These are phyloP conservation scores for Phytophthora megakarya DNA, from an alignment of 352 stramenopile species.

Conservation along the genomic window DNA sequence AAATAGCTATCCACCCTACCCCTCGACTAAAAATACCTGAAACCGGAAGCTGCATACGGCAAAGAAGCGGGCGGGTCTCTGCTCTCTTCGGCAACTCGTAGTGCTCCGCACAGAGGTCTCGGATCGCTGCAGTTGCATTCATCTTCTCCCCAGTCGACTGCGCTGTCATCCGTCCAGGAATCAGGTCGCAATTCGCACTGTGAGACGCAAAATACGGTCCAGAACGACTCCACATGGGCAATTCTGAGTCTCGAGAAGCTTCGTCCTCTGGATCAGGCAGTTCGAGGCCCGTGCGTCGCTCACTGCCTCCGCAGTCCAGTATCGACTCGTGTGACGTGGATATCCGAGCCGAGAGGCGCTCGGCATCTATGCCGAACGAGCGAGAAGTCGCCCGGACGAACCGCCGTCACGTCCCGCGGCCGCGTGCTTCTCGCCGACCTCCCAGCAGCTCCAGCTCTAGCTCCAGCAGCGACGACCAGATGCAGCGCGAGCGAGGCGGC, in stretches of 20 bases:
- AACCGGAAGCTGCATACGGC: conserved; percentile 4
- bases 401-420: conserved; percentile 15
- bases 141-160: conserved; percentile 6
- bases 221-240: conserved; percentile 50
- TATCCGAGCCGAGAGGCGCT: conserved; percentile 21
- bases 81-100: conserved; percentile 27
- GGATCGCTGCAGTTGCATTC: not conserved
- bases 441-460: conserved; percentile 28
- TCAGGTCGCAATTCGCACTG: conserved; percentile 1
- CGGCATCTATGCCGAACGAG: conserved; percentile 37
- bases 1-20: not conserved
- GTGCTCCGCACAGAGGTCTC: conserved; percentile 2
- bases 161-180: not conserved
- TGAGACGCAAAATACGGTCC: conserved; percentile 9
- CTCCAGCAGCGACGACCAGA: conserved; percentile 27
- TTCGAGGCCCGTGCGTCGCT: conserved; percentile 11
- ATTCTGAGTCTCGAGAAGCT: conserved; percentile 53
- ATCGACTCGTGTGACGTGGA: conserved; percentile 18
- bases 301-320: conserved; percentile 25
- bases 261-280: conserved; percentile 32
- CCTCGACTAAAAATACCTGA: conserved; percentile 40
- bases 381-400: conserved; percentile 11
- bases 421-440: conserved; percentile 20
- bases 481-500: conserved; percentile 55
- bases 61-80: conserved; percentile 17